Conservation (phyloP, 257 asterid genomes). For the Cordia subcordata region DNA sequence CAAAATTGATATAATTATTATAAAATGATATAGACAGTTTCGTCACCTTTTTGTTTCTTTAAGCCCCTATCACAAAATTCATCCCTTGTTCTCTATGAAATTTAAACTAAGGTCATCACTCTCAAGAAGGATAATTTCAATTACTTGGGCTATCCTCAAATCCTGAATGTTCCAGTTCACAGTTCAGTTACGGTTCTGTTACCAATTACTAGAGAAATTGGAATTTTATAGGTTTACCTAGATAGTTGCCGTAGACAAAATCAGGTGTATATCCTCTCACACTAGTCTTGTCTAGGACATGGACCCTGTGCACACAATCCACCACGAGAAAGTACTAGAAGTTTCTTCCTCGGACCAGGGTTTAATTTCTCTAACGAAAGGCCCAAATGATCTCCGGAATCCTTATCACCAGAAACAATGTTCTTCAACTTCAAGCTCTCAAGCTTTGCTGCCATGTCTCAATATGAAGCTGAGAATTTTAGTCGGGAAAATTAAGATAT, state of each 20-base stretch:
- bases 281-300: slow-evolving; percentile 1
- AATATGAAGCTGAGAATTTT: no score
- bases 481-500: no score
- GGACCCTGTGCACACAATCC: slow-evolving; percentile 47
- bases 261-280: slow-evolving; percentile 38
- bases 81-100: no score
- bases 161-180: no score
- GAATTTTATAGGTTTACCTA: slow-evolving; percentile 15
- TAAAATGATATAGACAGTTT: no score
- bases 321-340: slow-evolving; percentile 49
- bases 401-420: slow-evolving; percentile 2
- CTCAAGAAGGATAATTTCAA: no score
- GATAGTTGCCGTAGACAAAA: slow-evolving; percentile 26
- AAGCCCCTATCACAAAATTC: no score
- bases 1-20: neutral
- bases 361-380: slow-evolving; percentile 37
- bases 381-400: slow-evolving; percentile 18
- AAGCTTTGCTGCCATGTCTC: neutral
- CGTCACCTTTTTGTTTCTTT: no score
- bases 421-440: slow-evolving; percentile 21
- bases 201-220: no score
- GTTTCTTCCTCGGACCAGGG: slow-evolving; percentile 56
- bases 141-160: no score
- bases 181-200: no score
- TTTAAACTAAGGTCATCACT: no score